phyloP scores from a whole-genome alignment of 805 yeast genomes.

The Alloascoidea hylecoeti region DNA sequence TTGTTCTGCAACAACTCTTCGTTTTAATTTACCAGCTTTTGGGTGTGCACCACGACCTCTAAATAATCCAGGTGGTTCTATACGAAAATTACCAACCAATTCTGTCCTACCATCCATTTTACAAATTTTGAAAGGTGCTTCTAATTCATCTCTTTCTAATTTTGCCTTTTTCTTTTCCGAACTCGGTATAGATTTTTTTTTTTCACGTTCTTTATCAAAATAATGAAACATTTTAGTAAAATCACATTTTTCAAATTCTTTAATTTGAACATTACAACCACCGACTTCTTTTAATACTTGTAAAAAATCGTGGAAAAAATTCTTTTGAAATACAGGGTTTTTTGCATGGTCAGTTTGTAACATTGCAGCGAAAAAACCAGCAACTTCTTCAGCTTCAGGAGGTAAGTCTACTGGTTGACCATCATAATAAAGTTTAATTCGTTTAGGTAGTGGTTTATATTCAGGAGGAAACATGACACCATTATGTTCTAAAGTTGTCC shows the following conservation, averaged over 20 bases:
- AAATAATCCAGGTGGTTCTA: constrained; percentile 93
- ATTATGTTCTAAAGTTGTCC: constrained; percentile 77
- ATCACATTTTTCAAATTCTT: constrained; percentile 57
- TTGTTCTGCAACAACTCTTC: constrained; percentile 81
- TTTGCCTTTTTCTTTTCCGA: constrained; percentile 69
- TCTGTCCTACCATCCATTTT: constrained; percentile 76
- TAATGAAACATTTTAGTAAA: constrained; percentile 60
- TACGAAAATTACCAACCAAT: constrained; percentile 84
- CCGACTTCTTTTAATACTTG: constrained; percentile 57
- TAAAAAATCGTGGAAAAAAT: constrained; percentile 71
- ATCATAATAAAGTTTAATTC: constrained; percentile 63
- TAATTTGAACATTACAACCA: constrained; percentile 30
- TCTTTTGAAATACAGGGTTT: constrained; percentile 74
- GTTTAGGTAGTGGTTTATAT: constrained; percentile 72
- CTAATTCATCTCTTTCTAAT: constrained; percentile 57
- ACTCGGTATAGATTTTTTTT: constrained; percentile 50
- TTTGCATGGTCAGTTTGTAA: constrained; percentile 71
- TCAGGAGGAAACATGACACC: constrained; percentile 93
- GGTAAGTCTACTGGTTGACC: constrained; percentile 68
- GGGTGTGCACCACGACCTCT: constrained; percentile 98
- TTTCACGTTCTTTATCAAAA: constrained; percentile 57
- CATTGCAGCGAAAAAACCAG: constrained; percentile 88
- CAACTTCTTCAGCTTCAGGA: constrained; percentile 84
- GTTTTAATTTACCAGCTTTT: constrained; percentile 81
- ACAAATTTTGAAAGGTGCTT: constrained; percentile 75